Base-by-base conservation (phyloP, 495 filamentous ascomycete genomes). In the Xylaria longipes region DNA sequence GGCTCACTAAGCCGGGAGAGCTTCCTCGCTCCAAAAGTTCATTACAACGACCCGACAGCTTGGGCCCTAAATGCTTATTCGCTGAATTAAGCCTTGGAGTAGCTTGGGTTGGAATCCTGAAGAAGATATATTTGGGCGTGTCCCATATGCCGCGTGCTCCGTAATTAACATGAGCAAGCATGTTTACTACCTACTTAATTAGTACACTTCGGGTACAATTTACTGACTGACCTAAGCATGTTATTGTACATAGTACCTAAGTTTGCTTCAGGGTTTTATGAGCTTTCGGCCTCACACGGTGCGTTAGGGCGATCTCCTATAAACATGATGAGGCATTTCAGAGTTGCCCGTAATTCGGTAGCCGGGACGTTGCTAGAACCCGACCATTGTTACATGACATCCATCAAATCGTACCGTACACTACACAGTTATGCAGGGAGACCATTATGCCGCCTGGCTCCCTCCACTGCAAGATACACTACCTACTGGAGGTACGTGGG, bases 61-160 rank as follows among this genome's bases (percentile, higher is more conserved):
- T 29, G 69, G 69, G 69, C 62, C 69, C 61, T 71, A 71, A 22
- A 17, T 1, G 69, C 52, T 66, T 54, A 65, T 71, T 66, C 62
- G 61, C 29, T 15, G 35, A 57, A 12, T 7, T 25, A 17, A 25
- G 25, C 48, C 65, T 35, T 31, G 65, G 35, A 11, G 45, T 20
- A 17, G 33, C 65, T 58, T 58, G 50, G 65, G 43, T 45, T 57
- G 33, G 48, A 41, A 66, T 48, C 63, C 43, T 37, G 20, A 31
- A 27, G 22, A 27, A 29, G 43, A 45, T 48, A 11, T 43, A 43
- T 45, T 22, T 25, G 37, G 15, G 14, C 15, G 61, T 64, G 39
- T 46, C 37, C 37, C 37, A 45, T 64, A 20, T 45, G 35, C 61
- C 57, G 57, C 33, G 15, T 37, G 57, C 33, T 60, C 57, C 57